Evolutionary conservation across 179 eudicot species (phyloP).

Genomic region (Patellifolia procumbens): DNA sequence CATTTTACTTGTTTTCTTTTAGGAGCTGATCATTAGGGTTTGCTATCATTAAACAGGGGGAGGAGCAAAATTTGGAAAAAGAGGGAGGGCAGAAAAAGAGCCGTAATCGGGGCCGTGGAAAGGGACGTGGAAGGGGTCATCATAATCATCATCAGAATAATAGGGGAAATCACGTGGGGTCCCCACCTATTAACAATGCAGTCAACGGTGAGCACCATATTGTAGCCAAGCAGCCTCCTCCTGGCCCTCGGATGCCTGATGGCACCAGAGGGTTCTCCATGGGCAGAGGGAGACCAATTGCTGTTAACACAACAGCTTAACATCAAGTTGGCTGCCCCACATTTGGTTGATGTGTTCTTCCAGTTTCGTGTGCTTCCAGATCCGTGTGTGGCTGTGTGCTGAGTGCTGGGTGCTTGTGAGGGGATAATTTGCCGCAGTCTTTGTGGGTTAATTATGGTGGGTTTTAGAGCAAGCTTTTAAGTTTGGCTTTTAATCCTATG

Average conservation of each 20-base stretch:
- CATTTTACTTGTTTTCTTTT: neutral
- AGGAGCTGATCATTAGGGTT: slow-evolving; percentile 6
- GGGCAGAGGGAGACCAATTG: slow-evolving; percentile 50
- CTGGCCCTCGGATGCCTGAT: slow-evolving; percentile 60
- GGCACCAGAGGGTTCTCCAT: slow-evolving; percentile 54
- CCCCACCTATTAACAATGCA: slow-evolving; percentile 22
- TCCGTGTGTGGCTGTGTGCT: slow-evolving; percentile 21
- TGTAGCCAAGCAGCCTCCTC: slow-evolving; percentile 42
- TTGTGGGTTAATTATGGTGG: slow-evolving; percentile 15
- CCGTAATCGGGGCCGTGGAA: slow-evolving; percentile 43
- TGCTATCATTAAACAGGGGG: slow-evolving; percentile 48
- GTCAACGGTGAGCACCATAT: slow-evolving; percentile 30
- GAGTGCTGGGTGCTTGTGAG: slow-evolving; percentile 20
- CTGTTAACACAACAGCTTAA: slow-evolving; percentile 36
- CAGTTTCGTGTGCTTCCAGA: slow-evolving; percentile 20
- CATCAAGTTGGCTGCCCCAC: neutral
- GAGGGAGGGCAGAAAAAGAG: slow-evolving; percentile 57
- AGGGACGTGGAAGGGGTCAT: slow-evolving; percentile 50
- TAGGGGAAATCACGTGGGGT: slow-evolving; percentile 35
- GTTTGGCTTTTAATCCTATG: slow-evolving; percentile 14
- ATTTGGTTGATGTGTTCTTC: slow-evolving; percentile 13
- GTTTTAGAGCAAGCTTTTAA: neutral
- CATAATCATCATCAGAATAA: slow-evolving; percentile 29
- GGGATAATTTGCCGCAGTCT: slow-evolving; percentile 10
- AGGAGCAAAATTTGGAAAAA: slow-evolving; percentile 52